These are phyloP conservation scores for Apiotrichum mycotoxinovorans DNA, from an alignment of 1,284 basidiomycete species.

Conservation along the genomic window DNA sequence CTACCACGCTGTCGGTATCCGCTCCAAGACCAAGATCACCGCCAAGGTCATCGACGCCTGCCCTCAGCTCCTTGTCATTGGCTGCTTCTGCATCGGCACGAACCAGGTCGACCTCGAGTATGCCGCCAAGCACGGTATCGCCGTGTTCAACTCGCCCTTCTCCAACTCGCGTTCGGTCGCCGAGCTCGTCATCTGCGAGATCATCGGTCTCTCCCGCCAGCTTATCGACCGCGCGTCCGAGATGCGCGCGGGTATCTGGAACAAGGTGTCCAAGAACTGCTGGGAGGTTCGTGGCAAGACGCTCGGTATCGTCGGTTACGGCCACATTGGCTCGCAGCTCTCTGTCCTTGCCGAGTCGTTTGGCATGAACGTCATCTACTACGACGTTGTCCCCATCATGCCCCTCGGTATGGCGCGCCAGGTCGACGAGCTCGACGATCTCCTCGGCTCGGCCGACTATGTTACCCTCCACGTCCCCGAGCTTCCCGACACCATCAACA, in stretches of 20 bases:
- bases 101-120: slow-evolving; percentile 93
- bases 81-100: slow-evolving; percentile 99
- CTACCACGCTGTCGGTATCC: slow-evolving; percentile 94
- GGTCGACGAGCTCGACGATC: slow-evolving; percentile 72
- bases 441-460: slow-evolving; percentile 83
- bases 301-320: slow-evolving; percentile 96
- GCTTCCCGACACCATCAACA: slow-evolving; percentile 88
- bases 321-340: slow-evolving; percentile 96
- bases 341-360: slow-evolving; percentile 96
- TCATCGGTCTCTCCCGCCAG: slow-evolving; percentile 92
- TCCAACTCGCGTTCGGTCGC: slow-evolving; percentile 99
- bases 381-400: slow-evolving; percentile 97
- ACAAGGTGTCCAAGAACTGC: slow-evolving; percentile 97
- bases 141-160: slow-evolving; percentile 99
- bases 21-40: slow-evolving; percentile 96
- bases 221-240: slow-evolving; percentile 85
- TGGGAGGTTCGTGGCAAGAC: slow-evolving; percentile 99
- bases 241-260: slow-evolving; percentile 88
- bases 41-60: slow-evolving; percentile 81
- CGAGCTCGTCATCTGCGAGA: slow-evolving; percentile 92
- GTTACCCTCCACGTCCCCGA: slow-evolving; percentile 97
- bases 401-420: slow-evolving; percentile 91
- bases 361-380: slow-evolving; percentile 93
- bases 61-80: slow-evolving; percentile 87
- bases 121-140: slow-evolving; percentile 84